These are phyloP conservation scores for Sisymbrium irio DNA, from an alignment of 345 rosid species.

Conservation along the genomic window DNA sequence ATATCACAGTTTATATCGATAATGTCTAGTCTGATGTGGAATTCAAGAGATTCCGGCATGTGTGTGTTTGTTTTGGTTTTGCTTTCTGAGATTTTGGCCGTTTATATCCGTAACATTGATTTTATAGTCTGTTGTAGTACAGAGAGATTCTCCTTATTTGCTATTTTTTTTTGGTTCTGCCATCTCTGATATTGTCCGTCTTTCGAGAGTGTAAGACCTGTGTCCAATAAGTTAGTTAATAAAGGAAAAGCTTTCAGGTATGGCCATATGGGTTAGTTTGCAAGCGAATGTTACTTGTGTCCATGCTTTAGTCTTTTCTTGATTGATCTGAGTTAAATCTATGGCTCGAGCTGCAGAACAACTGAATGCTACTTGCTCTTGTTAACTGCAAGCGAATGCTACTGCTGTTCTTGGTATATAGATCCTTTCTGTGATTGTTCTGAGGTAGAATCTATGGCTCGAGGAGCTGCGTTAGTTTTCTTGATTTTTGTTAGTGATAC, in stretches of 20 bases:
- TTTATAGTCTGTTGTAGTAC: neutral
- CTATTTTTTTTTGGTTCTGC: constrained; percentile 1
- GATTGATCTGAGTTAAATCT: constrained; percentile 8
- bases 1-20: neutral
- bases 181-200: neutral
- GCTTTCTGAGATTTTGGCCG: neutral
- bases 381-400: constrained; percentile 4
- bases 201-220: neutral
- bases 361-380: too few species aligned
- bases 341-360: neutral
- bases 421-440: constrained; percentile 15
- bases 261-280: neutral
- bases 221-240: constrained; percentile 8
- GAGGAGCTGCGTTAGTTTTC: neutral
- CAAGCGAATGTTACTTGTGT: constrained; percentile 5
- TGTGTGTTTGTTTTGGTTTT: constrained; percentile 12
- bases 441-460: neutral
- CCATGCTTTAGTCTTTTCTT: constrained; percentile 7
- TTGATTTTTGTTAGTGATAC: neutral
- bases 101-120: neutral
- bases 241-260: neutral
- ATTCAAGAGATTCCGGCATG: neutral
- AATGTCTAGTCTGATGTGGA: constrained; percentile 9
- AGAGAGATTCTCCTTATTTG: neutral
- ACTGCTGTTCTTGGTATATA: neutral